Evolutionary conservation across 2,329 filamentous ascomycete genomes (phyloP), one percentile per base, ranked within the genome.

Genomic region (Biscogniauxia marginata): DNA sequence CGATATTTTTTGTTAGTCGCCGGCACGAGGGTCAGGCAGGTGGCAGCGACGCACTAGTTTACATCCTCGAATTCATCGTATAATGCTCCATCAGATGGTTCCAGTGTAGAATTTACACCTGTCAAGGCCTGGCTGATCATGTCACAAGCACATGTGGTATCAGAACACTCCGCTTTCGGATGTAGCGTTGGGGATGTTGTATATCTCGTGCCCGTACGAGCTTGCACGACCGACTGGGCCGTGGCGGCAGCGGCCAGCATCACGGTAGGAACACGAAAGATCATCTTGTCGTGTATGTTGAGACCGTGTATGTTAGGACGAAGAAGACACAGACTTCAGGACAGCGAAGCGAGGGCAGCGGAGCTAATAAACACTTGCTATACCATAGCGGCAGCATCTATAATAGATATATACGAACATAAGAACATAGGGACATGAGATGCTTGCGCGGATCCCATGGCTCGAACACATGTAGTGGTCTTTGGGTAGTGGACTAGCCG

Each of bases 61-160:
- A 56, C 58, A 19, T 63, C 57, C 25, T 61, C 58, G 23, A 55
- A 52, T n/a, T 60, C 58, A 4, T 50, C 25, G 25, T 63, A 64
- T 8, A 16, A 34, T 3, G 23, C 54, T 48, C 58, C 61, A 19
- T 61, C 57, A 2, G 60, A 57, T 1, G 58, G 54, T 4, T 61
- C 44, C n/a, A 64, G 1, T 2, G 60, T 63, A 11, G 46, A 51
- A 18, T 64, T 61, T 16, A 23, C 22, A 13, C 47, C 50, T 7
- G 55, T 53, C 13, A 64, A 39, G 19, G 57, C 43, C 1, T 46
- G 34, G 9, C 19, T 50, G 18, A 64, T 54, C 18, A 58, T 24
- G 11, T 61, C 20, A 20, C 62, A 64, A n/a, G 57, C 59, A 55
- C 55, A 58, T 9, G 39, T 13, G 19, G 54, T 30, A n/a, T 62